phyloP scores from a whole-genome alignment of 768 basidiomycete species.

The Gloeopeniophorella convolvens region DNA sequence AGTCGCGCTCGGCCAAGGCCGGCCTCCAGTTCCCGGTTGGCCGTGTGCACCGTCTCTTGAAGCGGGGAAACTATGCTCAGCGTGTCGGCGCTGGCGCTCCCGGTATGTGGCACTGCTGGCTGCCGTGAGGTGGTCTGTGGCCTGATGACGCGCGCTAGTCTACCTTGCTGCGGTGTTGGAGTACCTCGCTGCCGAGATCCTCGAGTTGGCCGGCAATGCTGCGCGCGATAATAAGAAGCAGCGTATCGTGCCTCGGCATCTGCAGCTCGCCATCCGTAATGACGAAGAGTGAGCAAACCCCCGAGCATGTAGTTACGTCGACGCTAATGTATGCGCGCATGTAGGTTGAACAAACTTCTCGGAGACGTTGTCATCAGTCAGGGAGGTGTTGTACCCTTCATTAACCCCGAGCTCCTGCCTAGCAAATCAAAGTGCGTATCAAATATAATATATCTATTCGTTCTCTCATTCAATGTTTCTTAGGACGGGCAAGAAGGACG shows the following conservation, averaged over 20 bases:
- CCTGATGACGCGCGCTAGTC: constrained; percentile 37
- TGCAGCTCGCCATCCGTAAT: constrained; percentile 90
- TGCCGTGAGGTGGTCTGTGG: neutral
- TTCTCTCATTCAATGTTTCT: neutral
- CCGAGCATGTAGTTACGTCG: too few relatives aligned
- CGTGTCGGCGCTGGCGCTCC: constrained; percentile 86
- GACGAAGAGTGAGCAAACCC: too few relatives aligned
- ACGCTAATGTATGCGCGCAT: neutral
- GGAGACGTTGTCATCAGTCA: constrained; percentile 89
- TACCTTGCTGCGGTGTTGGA: constrained; percentile 90
- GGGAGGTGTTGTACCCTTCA: constrained; percentile 88
- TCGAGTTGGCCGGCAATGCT: constrained; percentile 86
- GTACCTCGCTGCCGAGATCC: constrained; percentile 88
- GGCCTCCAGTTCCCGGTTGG: constrained; percentile 86
- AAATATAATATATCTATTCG: neutral
- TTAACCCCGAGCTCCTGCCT: constrained; percentile 53
- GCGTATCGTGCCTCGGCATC: constrained; percentile 90
- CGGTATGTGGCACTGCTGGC: constrained; percentile 40
- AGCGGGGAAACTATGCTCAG: constrained; percentile 79
- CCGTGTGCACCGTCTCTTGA: constrained; percentile 85
- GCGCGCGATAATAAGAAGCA: constrained; percentile 91
- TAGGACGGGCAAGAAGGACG: constrained; percentile 42
- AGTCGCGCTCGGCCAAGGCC: constrained; percentile 67
- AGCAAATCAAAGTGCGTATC: constrained; percentile 35
- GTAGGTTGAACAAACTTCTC: constrained; percentile 60